Base-by-base conservation (phyloP, 345 rosid species). In the Diplotaxis tenuifolia region DNA sequence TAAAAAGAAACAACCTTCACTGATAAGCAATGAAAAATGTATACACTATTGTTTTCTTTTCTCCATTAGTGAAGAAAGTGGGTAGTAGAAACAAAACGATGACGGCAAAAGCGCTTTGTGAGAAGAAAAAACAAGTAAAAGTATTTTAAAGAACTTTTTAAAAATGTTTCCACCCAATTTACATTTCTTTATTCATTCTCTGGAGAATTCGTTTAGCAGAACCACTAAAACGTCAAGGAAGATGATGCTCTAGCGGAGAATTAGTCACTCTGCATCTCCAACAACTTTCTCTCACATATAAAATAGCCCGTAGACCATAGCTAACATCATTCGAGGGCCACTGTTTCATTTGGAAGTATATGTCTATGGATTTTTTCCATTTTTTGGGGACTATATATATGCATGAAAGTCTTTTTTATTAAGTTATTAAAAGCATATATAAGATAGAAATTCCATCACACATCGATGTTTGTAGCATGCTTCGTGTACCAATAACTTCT, bases 231-330 rank as follows among this genome's bases (percentile, higher is more conserved):
- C 75, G 50, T 11, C 32, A 71, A 71, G 59, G 7, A 31, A 71
- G 34, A 47, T 65, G 70, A 56, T 40, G 71, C 47, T 42, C 49
- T 8, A 38, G n/a, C 20, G 77, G 32, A 73, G 65, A 57, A 69
- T n/a, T 4, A 31, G 57, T 9, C 12, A 31, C 20, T 20, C 31
- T 54, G 29, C 29, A 65, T 19, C 65, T 53, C 12, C 42, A 58
- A 40, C 19, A 56, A 31, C 36, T 31, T 31, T 31, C 36, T 31
- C 36, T 31, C 36, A 31, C 36, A 31, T 31, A 31, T 31, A 31
- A 31, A 31, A 9, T 6, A 31, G 36, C 15, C n/a, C n/a, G n/a
- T n/a, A n/a, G n/a, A n/a, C 20, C 20, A 9, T 47, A 47, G 42
- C n/a, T 36, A 36, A 47, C 20, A 15, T 47, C 8, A 47, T 0